These are phyloP conservation scores for Saxophila tyrrhenica DNA, from an alignment of 495 filamentous ascomycete species.

Conservation along the genomic window DNA sequence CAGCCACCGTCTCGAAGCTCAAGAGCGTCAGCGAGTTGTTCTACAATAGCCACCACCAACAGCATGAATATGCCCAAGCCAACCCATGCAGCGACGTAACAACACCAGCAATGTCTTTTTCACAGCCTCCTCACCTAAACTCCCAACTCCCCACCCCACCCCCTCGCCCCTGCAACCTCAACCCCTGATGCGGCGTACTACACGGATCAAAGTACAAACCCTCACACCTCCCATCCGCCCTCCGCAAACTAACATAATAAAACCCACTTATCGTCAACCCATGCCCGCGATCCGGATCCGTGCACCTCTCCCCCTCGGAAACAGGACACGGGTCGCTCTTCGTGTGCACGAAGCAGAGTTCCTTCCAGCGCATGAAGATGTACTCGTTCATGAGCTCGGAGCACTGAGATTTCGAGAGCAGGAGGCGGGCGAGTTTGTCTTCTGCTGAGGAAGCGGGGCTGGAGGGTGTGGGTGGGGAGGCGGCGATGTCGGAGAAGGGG, in stretches of 20 bases:
- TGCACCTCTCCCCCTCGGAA: not conserved
- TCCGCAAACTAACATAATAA: conserved; percentile 57
- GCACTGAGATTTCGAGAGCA: conserved; percentile 48
- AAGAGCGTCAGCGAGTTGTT: not conserved
- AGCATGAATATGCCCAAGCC: too few species aligned
- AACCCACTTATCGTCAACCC: conserved; percentile 66
- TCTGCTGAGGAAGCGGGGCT: conserved; percentile 26
- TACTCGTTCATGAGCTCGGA: conserved; percentile 45
- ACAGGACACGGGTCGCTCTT: conserved; percentile 5
- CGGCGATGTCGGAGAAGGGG: conserved; percentile 45
- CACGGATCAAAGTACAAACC: conserved; percentile 64
- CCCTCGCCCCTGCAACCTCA: conserved; percentile 38
- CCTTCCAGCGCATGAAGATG: conserved; percentile 74
- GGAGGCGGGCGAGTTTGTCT: conserved; percentile 45
- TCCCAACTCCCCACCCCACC: conserved; percentile 13
- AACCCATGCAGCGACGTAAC: not conserved
- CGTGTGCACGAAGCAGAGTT: conserved; percentile 58
- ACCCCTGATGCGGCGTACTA: conserved; percentile 59
- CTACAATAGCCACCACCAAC: not conserved
- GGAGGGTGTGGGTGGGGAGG: not conserved
- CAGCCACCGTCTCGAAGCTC: too few species aligned
- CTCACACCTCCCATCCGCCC: conserved; percentile 51
- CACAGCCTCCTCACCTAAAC: conserved; percentile 7
- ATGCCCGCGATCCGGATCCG: conserved; percentile 21
- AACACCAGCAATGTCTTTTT: not conserved